phyloP scores from a whole-genome alignment of 768 basidiomycete genomes.

The Daedaleopsis nitida region DNA sequence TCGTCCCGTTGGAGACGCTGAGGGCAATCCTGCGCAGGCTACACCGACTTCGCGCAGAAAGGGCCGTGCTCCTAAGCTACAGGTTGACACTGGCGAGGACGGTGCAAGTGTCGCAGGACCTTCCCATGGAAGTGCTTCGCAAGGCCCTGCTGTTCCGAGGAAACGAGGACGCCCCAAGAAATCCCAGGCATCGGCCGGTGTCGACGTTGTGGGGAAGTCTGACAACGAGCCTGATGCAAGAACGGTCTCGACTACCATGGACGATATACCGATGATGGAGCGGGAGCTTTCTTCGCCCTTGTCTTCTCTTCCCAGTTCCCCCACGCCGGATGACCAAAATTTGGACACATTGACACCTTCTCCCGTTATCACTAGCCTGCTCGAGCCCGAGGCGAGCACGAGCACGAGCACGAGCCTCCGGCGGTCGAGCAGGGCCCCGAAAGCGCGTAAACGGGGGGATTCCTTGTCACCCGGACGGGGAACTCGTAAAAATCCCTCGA shows the following conservation, averaged over 20 bases:
- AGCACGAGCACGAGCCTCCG: neutral
- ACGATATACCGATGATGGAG: neutral
- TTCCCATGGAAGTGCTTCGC: slow-evolving; percentile 2
- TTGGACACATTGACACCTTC: neutral
- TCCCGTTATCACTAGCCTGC: too few species aligned
- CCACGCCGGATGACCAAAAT: neutral
- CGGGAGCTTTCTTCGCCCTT: slow-evolving; percentile 3
- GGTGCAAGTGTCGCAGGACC: slow-evolving; percentile 1
- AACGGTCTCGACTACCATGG: neutral
- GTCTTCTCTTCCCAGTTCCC: neutral
- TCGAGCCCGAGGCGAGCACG: neutral
- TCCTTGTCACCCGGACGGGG: slow-evolving; percentile 5
- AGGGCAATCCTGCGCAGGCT: neutral
- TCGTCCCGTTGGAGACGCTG: neutral
- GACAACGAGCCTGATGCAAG: neutral
- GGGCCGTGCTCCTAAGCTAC: slow-evolving; percentile 11
- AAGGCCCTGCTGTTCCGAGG: slow-evolving; percentile 8
- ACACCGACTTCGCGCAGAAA: slow-evolving; percentile 7
- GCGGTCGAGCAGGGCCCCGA: slow-evolving; percentile 10
- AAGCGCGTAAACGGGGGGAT: slow-evolving; percentile 8
- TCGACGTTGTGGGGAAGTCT: neutral
- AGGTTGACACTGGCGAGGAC: neutral
- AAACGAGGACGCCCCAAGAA: slow-evolving; percentile 23
- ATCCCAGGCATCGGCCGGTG: neutral
- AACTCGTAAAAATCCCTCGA: neutral